Evolutionary conservation across 768 basidiomycete genomes (phyloP).

Genomic region (Lenzites betulinus): DNA sequence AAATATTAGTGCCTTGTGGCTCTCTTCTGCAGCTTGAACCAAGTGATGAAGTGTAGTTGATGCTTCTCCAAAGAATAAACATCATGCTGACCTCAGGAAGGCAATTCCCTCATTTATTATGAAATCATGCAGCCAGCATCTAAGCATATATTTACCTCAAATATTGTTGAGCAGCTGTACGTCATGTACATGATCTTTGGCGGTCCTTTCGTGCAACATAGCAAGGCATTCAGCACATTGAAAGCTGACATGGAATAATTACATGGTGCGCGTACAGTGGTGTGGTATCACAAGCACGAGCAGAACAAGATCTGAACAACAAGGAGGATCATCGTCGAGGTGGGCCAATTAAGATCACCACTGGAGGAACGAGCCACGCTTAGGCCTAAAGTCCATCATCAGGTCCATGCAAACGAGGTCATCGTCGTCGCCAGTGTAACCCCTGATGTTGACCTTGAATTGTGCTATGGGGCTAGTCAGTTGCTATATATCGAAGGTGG

Average conservation of each 20-base stretch:
- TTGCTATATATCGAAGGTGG: background rate
- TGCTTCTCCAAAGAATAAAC: too few species aligned
- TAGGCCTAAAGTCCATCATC: constrained; percentile 70
- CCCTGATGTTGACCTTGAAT: constrained; percentile 70
- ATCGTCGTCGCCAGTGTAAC: constrained; percentile 71
- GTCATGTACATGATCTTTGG: too few species aligned
- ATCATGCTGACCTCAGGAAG: too few species aligned
- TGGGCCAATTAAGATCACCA: constrained; percentile 24
- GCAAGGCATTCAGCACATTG: too few species aligned
- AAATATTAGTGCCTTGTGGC: too few species aligned
- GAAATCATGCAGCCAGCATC: too few species aligned
- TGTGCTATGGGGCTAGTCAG: constrained; percentile 60
- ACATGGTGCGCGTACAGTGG: constrained; percentile 3
- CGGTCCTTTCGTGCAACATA: too few species aligned
- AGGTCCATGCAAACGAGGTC: constrained; percentile 82
- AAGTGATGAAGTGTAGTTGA: too few species aligned
- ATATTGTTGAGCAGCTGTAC: too few species aligned
- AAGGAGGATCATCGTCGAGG: background rate
- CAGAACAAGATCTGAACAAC: background rate
- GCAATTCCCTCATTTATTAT: too few species aligned
- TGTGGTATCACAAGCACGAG: background rate
- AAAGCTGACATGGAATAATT: background rate
- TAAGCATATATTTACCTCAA: too few species aligned
- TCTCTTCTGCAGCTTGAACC: too few species aligned
- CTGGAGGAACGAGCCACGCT: constrained; percentile 24